phyloP scores from a whole-genome alignment of 164 flowering plant species.

The Buxus sempervirens region DNA sequence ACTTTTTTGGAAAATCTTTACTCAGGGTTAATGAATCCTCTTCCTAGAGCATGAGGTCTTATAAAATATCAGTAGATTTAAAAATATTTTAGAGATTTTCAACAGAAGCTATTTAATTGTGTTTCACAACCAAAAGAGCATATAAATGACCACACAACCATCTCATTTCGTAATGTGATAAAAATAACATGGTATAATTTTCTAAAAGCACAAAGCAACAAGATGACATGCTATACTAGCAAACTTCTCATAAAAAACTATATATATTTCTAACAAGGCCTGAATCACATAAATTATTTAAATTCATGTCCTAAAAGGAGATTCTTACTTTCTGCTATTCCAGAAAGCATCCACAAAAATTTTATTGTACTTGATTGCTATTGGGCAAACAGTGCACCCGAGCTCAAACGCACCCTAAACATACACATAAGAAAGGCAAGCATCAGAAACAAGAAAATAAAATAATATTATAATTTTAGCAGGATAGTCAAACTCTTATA shows the following conservation, averaged over 20 bases:
- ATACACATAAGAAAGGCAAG: constrained; percentile 15
- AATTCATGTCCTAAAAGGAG: constrained; percentile 3
- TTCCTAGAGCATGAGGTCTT: too few relatives aligned
- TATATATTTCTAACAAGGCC: neutral
- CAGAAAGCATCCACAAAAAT: constrained; percentile 98
- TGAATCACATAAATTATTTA: neutral
- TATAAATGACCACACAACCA: neutral
- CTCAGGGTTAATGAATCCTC: too few relatives aligned
- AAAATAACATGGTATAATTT: neutral
- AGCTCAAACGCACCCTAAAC: constrained; percentile 95
- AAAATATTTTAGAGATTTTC: neutral
- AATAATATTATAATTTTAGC: neutral
- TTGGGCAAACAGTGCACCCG: constrained; percentile 88
- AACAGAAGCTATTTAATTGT: neutral
- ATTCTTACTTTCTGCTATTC: constrained; percentile 87
- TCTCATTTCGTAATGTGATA: neutral
- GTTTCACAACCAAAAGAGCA: neutral
- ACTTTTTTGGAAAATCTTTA: too few relatives aligned
- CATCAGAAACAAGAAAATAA: neutral
- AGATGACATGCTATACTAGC: neutral
- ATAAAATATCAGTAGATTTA: too few relatives aligned
- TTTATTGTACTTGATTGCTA: constrained; percentile 98
- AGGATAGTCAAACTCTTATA: neutral
- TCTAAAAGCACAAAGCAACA: neutral
- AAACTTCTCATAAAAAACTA: neutral